phyloP scores from a whole-genome alignment of 371 early-diverging fungal genomes.

The Nematocida displodere region DNA sequence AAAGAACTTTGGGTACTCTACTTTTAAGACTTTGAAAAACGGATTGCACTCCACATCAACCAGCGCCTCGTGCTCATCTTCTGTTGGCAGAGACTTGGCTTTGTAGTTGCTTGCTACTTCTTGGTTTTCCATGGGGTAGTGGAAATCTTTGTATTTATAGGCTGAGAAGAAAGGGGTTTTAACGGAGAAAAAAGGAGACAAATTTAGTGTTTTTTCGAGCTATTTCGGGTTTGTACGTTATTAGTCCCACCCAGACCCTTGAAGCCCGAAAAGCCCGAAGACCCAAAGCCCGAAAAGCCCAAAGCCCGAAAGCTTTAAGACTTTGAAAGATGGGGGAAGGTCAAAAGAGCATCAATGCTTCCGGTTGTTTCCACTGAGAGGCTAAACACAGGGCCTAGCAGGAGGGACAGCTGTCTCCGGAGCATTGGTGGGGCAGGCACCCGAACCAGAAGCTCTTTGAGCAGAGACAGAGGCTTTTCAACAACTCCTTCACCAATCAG shows the following conservation, averaged over 20 bases:
- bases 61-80: slow-evolving; percentile 57
- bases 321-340: neutral
- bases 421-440: neutral
- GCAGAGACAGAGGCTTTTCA: slow-evolving; percentile 16
- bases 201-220: neutral
- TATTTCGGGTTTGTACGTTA: no score
- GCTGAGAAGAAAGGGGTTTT: neutral
- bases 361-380: slow-evolving; percentile 24
- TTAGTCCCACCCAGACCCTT: no score
- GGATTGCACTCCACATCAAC: slow-evolving; percentile 29
- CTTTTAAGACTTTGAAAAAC: slow-evolving; percentile 57
- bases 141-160: neutral
- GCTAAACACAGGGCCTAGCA: neutral
- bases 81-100: slow-evolving; percentile 51
- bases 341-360: slow-evolving; percentile 14
- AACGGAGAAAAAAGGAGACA: no score
- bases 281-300: no score
- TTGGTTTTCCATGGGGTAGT: neutral
- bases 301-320: no score
- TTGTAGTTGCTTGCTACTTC: slow-evolving; percentile 10
- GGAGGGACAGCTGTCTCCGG: neutral
- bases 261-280: no score
- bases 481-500: slow-evolving; percentile 6
- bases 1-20: slow-evolving; percentile 62
- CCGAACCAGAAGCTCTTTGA: neutral